A percentile compares a stretch with the other conserved stretches of the same genome.
Evolutionary conservation across 768 basidiomycete genomes (phyloP).

Genomic region (Sarcomyxa edulis): DNA sequence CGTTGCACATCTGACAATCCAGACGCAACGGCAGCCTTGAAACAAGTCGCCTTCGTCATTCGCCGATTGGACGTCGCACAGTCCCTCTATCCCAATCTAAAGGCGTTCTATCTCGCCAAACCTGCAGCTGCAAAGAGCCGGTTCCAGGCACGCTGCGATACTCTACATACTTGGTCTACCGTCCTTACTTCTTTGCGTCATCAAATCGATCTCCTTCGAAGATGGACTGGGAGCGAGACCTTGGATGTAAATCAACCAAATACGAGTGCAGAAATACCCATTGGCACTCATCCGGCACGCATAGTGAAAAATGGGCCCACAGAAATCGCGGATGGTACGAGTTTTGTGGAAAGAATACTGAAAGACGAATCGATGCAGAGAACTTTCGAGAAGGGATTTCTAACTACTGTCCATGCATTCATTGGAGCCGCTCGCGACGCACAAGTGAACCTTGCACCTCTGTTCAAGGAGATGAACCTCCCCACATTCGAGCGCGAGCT

Average conservation of each 20-base stretch:
- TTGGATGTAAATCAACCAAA: conserved; percentile 84
- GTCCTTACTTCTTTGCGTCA: conserved; percentile 79
- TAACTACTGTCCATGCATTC: conserved; percentile 82
- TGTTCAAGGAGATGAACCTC: conserved; percentile 85
- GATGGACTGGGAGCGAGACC: conserved; percentile 92
- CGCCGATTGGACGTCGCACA: conserved; percentile 77
- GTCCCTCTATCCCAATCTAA: conserved; percentile 81
- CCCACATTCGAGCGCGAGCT: conserved; percentile 89
- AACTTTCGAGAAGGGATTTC: conserved; percentile 87
- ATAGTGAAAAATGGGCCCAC: conserved; percentile 23
- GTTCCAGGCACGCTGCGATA: conserved; percentile 83
- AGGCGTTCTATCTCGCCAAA: conserved; percentile 76
- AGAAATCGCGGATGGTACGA: conserved; percentile 63
- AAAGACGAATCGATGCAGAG: conserved; percentile 96
- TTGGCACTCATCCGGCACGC: conserved; percentile 25
- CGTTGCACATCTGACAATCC: conserved; percentile 40
- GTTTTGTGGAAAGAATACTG: conserved; percentile 89
- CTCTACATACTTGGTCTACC: conserved; percentile 90
- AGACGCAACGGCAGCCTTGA: conserved; percentile 41
- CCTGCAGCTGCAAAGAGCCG: conserved; percentile 55
- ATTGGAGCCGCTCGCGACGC: conserved; percentile 83
- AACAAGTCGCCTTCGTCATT: conserved; percentile 61
- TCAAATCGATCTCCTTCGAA: conserved; percentile 74
- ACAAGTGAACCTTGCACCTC: conserved; percentile 70
- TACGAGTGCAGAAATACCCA: conserved; percentile 55